phyloP scores from a whole-genome alignment of 352 stramenopile genomes.

The Phytophthora boehmeriae region DNA sequence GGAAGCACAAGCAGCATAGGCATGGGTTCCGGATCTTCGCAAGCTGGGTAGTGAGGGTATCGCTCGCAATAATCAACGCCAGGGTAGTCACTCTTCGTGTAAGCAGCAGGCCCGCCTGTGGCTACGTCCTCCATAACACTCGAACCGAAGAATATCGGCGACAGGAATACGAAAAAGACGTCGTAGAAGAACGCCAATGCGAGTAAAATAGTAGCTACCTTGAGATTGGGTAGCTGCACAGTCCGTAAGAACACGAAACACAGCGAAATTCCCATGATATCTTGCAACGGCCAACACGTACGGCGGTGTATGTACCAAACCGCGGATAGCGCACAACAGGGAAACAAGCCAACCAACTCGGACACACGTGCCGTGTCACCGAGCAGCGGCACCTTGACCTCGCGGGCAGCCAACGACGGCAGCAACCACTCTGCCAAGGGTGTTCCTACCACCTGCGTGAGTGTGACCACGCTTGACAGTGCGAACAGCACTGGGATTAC shows the following conservation, averaged over 20 bases:
- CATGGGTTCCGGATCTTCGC: conserved; percentile 85
- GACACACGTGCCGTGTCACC: conserved; percentile 47
- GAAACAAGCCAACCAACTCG: conserved; percentile 53
- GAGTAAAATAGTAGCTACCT: conserved; percentile 90
- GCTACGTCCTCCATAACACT: conserved; percentile 96
- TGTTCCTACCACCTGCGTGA: conserved; percentile 60
- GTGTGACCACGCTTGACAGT: conserved; percentile 50
- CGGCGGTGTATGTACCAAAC: conserved; percentile 72
- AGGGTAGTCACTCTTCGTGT: conserved; percentile 68
- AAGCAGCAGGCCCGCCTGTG: conserved; percentile 81
- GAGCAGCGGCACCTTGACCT: conserved; percentile 43
- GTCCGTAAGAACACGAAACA: conserved; percentile 93
- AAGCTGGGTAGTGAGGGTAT: conserved; percentile 64
- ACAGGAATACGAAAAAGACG: conserved; percentile 97
- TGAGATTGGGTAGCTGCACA: conserved; percentile 92
- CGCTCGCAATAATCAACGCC: conserved; percentile 80
- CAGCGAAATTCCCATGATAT: conserved; percentile 92
- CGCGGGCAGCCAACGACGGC: conserved; percentile 37
- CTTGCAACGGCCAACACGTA: conserved; percentile 88
- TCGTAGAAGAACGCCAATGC: conserved; percentile 94
- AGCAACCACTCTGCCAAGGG: conserved; percentile 44
- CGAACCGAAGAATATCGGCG: conserved; percentile 85
- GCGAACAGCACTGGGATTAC: conserved; percentile 75
- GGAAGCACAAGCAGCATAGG: conserved; percentile 96
- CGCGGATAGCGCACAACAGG: conserved; percentile 42